A percentile compares a stretch with the other conserved stretches of the same genome.
Conservation (phyloP, 768 basidiomycete genomes). For the Polyporus arcularius region DNA sequence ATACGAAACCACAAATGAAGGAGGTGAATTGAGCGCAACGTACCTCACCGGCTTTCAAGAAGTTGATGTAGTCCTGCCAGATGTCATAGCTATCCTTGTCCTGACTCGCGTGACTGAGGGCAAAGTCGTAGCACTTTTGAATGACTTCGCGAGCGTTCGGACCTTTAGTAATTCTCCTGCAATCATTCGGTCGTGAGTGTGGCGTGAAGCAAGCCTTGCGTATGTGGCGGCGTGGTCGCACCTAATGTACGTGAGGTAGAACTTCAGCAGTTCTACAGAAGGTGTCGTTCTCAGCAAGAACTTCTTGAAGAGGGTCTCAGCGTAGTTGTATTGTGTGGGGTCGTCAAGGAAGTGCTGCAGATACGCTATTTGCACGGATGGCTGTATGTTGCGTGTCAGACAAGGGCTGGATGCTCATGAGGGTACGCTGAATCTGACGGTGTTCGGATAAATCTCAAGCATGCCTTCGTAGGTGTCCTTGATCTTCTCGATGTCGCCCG, state of each 20-base stretch:
- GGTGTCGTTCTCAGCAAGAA: slow-evolving; percentile 79
- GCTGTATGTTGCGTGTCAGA: slow-evolving; percentile 42
- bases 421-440: slow-evolving; percentile 49
- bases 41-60: slow-evolving; percentile 79
- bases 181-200: slow-evolving; percentile 12
- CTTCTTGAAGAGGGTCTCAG: slow-evolving; percentile 86
- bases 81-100: slow-evolving; percentile 92
- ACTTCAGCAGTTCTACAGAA: slow-evolving; percentile 88
- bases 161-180: slow-evolving; percentile 68
- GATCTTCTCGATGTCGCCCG: slow-evolving; percentile 77
- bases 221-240: slow-evolving; percentile 39
- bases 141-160: slow-evolving; percentile 74
- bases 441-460: slow-evolving; percentile 87
- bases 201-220: slow-evolving; percentile 21
- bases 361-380: slow-evolving; percentile 83
- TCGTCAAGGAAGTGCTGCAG: slow-evolving; percentile 73
- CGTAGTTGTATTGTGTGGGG: slow-evolving; percentile 67
- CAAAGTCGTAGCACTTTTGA: slow-evolving; percentile 91
- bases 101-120: slow-evolving; percentile 83
- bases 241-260: slow-evolving; percentile 93
- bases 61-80: slow-evolving; percentile 93
- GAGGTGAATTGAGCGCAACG: slow-evolving; percentile 1
- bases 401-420: slow-evolving; percentile 20
- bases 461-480: slow-evolving; percentile 81
- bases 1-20: too few relatives aligned